Conservation (phyloP, 495 filamentous ascomycete species). For the Hamigera avellanea region DNA sequence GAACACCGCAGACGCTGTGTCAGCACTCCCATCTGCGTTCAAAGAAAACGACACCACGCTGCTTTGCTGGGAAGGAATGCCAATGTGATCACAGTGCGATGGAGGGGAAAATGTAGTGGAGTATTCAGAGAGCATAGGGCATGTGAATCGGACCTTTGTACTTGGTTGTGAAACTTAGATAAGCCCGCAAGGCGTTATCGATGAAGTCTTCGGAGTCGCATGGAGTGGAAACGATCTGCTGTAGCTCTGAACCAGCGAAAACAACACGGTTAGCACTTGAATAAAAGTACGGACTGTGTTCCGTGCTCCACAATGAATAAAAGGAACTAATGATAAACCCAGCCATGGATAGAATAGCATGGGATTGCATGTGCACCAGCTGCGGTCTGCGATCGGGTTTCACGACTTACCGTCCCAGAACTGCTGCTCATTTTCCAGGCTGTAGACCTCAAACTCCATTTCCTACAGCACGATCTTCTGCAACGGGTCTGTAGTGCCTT, state of each 20-base stretch:
- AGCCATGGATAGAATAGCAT: no score
- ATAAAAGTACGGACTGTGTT: no score
- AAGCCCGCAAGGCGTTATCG: slow-evolving; percentile 76
- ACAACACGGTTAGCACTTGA: slow-evolving; percentile 4
- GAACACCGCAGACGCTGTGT: no score
- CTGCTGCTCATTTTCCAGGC: slow-evolving; percentile 74
- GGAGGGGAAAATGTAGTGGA: no score
- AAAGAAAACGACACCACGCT: no score
- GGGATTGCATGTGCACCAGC: neutral
- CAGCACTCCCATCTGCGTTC: no score
- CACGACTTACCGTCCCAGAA: slow-evolving; percentile 83
- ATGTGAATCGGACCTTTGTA: slow-evolving; percentile 46
- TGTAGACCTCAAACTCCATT: slow-evolving; percentile 49
- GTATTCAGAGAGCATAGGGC: no score
- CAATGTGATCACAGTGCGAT: no score
- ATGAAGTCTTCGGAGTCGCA: slow-evolving; percentile 70
- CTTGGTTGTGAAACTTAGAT: slow-evolving; percentile 64
- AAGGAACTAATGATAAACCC: no score
- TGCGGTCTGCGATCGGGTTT: slow-evolving; percentile 6
- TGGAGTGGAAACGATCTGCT: slow-evolving; percentile 60
- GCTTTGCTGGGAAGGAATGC: no score
- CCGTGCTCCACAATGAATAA: no score
- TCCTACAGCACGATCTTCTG: slow-evolving; percentile 31
- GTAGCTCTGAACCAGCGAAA: slow-evolving; percentile 48
- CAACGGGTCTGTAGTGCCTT: slow-evolving; percentile 21